Conservation (phyloP, 2,329 filamentous ascomycete species). For the Colletotrichum sp. region DNA sequence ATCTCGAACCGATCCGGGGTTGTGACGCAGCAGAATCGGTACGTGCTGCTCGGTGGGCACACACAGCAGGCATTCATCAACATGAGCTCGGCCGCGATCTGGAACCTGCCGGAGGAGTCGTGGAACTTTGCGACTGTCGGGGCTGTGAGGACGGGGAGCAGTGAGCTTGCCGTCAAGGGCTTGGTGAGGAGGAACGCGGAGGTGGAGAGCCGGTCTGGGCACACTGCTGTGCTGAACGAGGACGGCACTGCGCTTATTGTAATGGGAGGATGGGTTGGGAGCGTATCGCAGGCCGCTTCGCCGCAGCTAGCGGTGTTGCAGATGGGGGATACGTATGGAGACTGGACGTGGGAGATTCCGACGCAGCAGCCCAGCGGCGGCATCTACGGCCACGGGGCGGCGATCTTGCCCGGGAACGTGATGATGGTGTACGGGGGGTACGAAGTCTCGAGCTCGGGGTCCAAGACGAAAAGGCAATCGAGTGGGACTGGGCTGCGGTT, state of each 20-base stretch:
- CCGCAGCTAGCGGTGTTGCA: conserved; percentile 83
- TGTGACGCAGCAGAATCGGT: conserved; percentile 76
- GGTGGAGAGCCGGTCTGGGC: conserved; percentile 85
- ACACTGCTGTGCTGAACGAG: conserved; percentile 80
- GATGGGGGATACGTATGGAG: conserved; percentile 75
- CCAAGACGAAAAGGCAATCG: conserved; percentile 37
- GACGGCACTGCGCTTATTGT: conserved; percentile 82
- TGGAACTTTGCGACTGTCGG: conserved; percentile 82
- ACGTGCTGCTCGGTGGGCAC: conserved; percentile 85
- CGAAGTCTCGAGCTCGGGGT: conserved; percentile 45
- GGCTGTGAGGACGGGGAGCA: conserved; percentile 38
- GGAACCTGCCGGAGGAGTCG: conserved; percentile 82
- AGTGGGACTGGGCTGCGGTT: conserved; percentile 43
- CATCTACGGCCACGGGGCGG: conserved; percentile 68
- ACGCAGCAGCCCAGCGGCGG: conserved; percentile 51
- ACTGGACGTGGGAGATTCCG: conserved; percentile 76
- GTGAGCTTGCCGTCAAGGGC: conserved; percentile 62
- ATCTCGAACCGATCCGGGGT: conserved; percentile 70
- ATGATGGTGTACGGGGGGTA: conserved; percentile 73
- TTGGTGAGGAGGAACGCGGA: conserved; percentile 23
- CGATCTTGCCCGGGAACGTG: conserved; percentile 68
- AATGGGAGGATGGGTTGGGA: conserved; percentile 91
- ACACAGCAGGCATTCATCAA: conserved; percentile 87
- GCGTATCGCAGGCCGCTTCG: conserved; percentile 74
- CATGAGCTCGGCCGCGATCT: conserved; percentile 89